Base-by-base conservation (phyloP, 148 eudicot species). In the Fagopyrum tataricum region DNA sequence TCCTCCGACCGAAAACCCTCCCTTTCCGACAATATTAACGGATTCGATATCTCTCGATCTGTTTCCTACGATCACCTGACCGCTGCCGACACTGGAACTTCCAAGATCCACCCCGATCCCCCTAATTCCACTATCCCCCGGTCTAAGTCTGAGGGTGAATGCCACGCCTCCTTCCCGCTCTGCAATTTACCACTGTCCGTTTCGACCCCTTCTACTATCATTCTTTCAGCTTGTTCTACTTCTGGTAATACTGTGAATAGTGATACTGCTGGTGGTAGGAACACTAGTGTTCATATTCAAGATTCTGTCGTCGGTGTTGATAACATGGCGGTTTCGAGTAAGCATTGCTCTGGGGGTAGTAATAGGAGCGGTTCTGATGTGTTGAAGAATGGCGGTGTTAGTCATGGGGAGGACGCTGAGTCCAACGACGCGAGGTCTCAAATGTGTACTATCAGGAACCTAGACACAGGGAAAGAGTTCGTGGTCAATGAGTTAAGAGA, bases 401-500 rank as follows among this genome's bases (percentile, higher is more conserved):
- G 77, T 14, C 74, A 72, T 67, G 75, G 64, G 44, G 76, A 40
- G 70, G 78, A 55, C 41, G 74, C 42, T 11, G 72, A 39, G 43
- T 64, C 17, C 13, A 53, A 18, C 2, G 59, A 39, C 53, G 76
- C 53, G 46, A 66, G 72, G 69, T 84, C 76, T 69, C 76, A 79
- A 21, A 79, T 82, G 68, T 95, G 93, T 77, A 84, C 81, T 43
- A 91, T 95, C 47, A 95, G 90, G 84, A 89, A 95, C 82, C 85
- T 95, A 8, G 97, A 95, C 75, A 90, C 78, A 15, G 99, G 99
- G 15, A 86, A 90, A 73, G 99, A 91, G 83, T 95, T 95, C 87
- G 92, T 95, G 79, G 96, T 95, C 76, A 90, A 95, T 68, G 98
- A 95, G 79, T 86, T 87, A 15, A 83, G 85, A 72, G 97, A 91